phyloP scores from a whole-genome alignment of 2,329 filamentous ascomycete genomes.

The Hypoxylon sp. region DNA sequence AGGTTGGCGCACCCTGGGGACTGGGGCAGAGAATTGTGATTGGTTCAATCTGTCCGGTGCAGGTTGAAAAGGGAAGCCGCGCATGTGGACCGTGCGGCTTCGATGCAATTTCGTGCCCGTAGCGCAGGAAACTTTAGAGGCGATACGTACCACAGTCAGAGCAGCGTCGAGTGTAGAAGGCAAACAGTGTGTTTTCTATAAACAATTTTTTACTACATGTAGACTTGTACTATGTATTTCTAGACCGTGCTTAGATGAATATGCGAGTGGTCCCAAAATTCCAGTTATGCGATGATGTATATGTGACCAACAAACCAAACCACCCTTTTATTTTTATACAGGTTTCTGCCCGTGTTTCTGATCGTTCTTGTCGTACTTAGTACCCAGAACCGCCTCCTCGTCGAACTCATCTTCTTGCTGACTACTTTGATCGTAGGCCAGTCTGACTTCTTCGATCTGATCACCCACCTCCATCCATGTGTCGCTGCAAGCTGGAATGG shows the following conservation, averaged over 20 bases:
- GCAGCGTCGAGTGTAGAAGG: background rate
- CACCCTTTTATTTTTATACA: slow-evolving; percentile 18
- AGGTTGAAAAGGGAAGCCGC: background rate
- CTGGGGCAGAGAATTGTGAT: background rate
- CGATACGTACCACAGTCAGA: background rate
- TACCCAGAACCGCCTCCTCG: slow-evolving; percentile 54
- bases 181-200: background rate
- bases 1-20: background rate
- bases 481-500: slow-evolving; percentile 81
- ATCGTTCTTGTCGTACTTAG: slow-evolving; percentile 45
- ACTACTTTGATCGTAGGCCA: slow-evolving; percentile 62
- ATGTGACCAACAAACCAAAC: background rate
- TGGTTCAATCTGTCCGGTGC: background rate
- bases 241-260: background rate
- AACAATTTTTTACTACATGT: background rate
- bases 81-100: background rate
- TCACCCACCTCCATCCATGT: slow-evolving; percentile 69
- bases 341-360: slow-evolving; percentile 37
- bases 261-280: background rate
- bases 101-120: too few relatives aligned
- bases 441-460: slow-evolving; percentile 67
- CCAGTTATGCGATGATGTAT: background rate
- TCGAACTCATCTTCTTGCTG: slow-evolving; percentile 55
- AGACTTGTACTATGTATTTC: background rate
- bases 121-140: background rate